Percentiles rank a stretch among this genome's conserved stretches.
phyloP scores from a whole-genome alignment of 371 early-diverging fungal genomes.

The Mucor irregularis region DNA sequence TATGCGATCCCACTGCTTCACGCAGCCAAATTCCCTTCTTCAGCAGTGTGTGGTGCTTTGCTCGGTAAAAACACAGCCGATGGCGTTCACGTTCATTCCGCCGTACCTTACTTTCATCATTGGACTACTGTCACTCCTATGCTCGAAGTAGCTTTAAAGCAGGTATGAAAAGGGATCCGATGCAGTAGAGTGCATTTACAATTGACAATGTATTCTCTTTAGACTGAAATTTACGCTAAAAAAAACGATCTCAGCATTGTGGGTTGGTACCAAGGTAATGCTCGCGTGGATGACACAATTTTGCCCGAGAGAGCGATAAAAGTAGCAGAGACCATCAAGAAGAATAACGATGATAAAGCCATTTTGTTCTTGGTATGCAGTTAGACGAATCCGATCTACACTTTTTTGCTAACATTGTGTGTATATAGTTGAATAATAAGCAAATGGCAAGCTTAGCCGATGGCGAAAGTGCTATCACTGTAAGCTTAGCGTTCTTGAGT shows the following conservation, averaged over 20 bases:
- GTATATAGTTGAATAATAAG: slow-evolving; percentile 34
- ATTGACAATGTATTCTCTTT: too few relatives aligned
- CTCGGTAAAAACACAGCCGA: slow-evolving; percentile 48
- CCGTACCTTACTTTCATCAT: slow-evolving; percentile 79
- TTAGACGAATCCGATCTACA: too few relatives aligned
- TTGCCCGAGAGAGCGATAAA: slow-evolving; percentile 54
- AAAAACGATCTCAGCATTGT: slow-evolving; percentile 49
- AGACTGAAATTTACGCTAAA: slow-evolving; percentile 57
- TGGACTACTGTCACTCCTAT: slow-evolving; percentile 77
- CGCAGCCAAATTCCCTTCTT: slow-evolving; percentile 78
- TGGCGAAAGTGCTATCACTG: slow-evolving; percentile 29
- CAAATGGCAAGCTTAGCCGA: slow-evolving; percentile 20
- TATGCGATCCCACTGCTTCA: slow-evolving; percentile 77
- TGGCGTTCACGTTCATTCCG: slow-evolving; percentile 51
- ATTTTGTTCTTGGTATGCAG: slow-evolving; percentile 49
- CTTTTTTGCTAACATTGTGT: background rate
- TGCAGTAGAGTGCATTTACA: too few relatives aligned
- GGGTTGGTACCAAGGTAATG: slow-evolving; percentile 68
- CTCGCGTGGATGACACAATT: slow-evolving; percentile 36
- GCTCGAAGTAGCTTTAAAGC: slow-evolving; percentile 77
- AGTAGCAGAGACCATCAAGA: slow-evolving; percentile 53
- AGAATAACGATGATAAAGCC: slow-evolving; percentile 30
- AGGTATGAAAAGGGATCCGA: slow-evolving; percentile 57
- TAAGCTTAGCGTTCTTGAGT: too few relatives aligned
- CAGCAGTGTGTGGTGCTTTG: slow-evolving; percentile 70